phyloP scores from a whole-genome alignment of 495 filamentous ascomycete species.

The Tuber indicum region DNA sequence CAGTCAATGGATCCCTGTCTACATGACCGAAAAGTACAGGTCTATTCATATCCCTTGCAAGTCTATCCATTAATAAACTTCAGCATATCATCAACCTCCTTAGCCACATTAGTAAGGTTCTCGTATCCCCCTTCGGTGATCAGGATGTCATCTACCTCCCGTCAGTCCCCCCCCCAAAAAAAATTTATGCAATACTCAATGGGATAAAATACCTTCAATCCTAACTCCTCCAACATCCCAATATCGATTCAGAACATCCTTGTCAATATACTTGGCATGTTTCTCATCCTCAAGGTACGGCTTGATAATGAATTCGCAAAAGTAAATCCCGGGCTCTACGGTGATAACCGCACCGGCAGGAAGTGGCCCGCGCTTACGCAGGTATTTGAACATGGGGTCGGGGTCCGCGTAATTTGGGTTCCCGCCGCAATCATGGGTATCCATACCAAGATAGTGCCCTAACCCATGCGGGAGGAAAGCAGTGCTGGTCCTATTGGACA shows the following conservation, averaged over 20 bases:
- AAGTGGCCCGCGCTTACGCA: slow-evolving; percentile 70
- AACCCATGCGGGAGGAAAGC: slow-evolving; percentile 92
- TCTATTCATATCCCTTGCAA: background rate
- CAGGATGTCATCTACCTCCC: slow-evolving; percentile 63
- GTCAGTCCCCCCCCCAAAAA: slow-evolving; percentile 8
- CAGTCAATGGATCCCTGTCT: too few relatives aligned
- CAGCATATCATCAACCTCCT: slow-evolving; percentile 66
- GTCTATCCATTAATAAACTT: slow-evolving; percentile 46
- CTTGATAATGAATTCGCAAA: slow-evolving; percentile 86
- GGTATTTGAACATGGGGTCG: slow-evolving; percentile 77
- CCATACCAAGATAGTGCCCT: slow-evolving; percentile 89
- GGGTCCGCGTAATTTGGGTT: slow-evolving; percentile 76
- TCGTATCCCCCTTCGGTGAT: slow-evolving; percentile 69
- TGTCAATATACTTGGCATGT: slow-evolving; percentile 66
- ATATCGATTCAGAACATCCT: slow-evolving; percentile 66
- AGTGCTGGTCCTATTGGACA: slow-evolving; percentile 65
- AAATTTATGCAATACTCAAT: background rate
- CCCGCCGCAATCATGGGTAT: slow-evolving; percentile 88
- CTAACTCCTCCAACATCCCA: slow-evolving; percentile 86
- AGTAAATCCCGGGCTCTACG: slow-evolving; percentile 90
- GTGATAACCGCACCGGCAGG: slow-evolving; percentile 76
- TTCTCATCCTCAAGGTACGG: slow-evolving; percentile 67
- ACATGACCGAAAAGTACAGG: too few relatives aligned
- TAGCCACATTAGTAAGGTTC: slow-evolving; percentile 72
- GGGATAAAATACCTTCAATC: slow-evolving; percentile 53